phyloP scores from a whole-genome alignment of 257 asterid genomes.

The Cynanchum wilfordii region DNA sequence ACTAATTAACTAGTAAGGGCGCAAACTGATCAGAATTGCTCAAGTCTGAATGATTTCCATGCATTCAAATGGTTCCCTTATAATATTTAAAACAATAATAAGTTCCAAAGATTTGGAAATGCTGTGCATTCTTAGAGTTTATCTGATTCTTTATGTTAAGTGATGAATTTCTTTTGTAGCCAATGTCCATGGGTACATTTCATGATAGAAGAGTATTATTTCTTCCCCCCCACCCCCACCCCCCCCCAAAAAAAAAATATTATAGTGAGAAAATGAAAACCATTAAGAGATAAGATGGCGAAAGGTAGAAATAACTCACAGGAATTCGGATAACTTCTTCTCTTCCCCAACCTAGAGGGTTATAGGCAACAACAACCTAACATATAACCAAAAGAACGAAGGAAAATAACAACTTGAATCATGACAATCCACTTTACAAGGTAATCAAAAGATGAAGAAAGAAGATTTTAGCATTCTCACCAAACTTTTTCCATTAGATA shows the following conservation, averaged over 20 bases:
- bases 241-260: not conserved
- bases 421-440: not conserved
- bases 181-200: not conserved
- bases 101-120: not conserved
- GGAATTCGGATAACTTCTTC: constrained; percentile 67
- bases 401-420: not conserved
- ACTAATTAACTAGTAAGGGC: not conserved
- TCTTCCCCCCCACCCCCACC: too few relatives aligned
- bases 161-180: not conserved
- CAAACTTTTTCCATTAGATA: constrained; percentile 49
- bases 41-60: not conserved
- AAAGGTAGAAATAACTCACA: constrained; percentile 38
- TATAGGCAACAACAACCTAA: constrained; percentile 65
- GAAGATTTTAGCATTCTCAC: constrained; percentile 28
- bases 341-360: constrained; percentile 77
- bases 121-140: not conserved
- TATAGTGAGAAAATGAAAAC: not conserved
- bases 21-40: not conserved
- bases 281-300: constrained; percentile 9
- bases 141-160: not conserved
- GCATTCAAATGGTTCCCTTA: not conserved
- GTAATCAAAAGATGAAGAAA: not conserved
- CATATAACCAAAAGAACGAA: constrained; percentile 10
- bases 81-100: not conserved
- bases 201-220: not conserved